These are phyloP conservation scores for Wickerhamomyces queroliae DNA, from an alignment of 805 yeast genomes.

Conservation along the genomic window DNA sequence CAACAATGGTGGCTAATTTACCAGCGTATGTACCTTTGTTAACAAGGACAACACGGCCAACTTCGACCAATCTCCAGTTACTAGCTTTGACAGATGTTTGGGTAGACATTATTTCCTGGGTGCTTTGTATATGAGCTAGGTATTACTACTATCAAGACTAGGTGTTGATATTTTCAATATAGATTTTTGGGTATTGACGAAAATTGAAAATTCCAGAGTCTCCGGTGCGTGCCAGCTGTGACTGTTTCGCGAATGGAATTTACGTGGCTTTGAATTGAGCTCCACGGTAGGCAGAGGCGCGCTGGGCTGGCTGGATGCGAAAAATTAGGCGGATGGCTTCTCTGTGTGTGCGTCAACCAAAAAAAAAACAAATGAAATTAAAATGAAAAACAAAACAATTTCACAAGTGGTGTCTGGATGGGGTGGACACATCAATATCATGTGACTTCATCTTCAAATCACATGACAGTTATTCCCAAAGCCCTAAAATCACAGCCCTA, in stretches of 20 bases:
- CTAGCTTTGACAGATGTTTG: conserved; percentile 85
- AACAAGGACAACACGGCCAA: conserved; percentile 97
- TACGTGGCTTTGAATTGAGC: too few relatives aligned
- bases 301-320: too few relatives aligned
- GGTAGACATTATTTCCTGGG: conserved; percentile 46
- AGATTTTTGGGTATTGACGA: neutral
- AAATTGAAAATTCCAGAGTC: neutral
- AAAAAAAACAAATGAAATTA: too few relatives aligned
- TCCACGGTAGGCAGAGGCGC: too few relatives aligned
- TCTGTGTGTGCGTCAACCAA: too few relatives aligned
- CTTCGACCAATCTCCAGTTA: conserved; percentile 99
- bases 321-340: too few relatives aligned
- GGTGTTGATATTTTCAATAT: neutral
- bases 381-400: too few relatives aligned
- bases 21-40: conserved; percentile 68
- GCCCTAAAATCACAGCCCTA: neutral
- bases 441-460: too few relatives aligned
- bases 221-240: too few relatives aligned
- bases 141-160: neutral
- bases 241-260: too few relatives aligned
- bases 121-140: neutral
- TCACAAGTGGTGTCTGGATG: too few relatives aligned
- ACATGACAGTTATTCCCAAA: neutral
- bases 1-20: conserved; percentile 95
- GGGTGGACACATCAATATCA: too few relatives aligned